Evolutionary conservation across 495 filamentous ascomycete species (phyloP), one percentile per base, ranked within the genome.

Genomic region (Immersiella caudata): DNA sequence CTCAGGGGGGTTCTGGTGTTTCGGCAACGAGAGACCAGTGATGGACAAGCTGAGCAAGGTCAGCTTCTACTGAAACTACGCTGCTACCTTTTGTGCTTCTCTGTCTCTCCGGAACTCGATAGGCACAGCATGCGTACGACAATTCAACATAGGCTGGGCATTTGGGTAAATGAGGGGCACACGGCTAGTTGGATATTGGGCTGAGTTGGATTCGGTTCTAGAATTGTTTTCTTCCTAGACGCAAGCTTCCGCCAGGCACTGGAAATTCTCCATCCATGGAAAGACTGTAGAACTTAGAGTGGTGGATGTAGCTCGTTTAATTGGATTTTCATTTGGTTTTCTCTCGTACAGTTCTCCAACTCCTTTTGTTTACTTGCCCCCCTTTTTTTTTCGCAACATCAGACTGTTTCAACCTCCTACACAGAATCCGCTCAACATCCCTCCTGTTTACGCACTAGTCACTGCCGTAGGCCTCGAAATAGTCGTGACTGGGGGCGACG

Each of bases 1-100:
- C 33, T 9, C 12, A 1, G 14, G 40, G 40, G 40, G 16, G 20
- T 33, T 20, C 21, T 36, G 20, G 7, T 59, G 57, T 26, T 14
- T 36, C 7, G 26, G 7, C 22, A 18, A 25, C 21, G 25, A 29
- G n/a, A 9, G 8, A 0, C 57, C 29, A 16, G 21, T 14, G 12
- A 59, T 59, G 27, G 27, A 59, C 33, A 59, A 33, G 26, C 20
- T 59, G 5, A 26, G 57, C 4, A 59, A 25, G 18, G 27, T 59
- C 14, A 36, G 40, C 40, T 14, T 33, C 14, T 29, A 20, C 26
- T n/a, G 29, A 24, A 14, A 27, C 8, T 27, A 6, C 3, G 22
- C 24, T 18, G 25, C 4, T 33, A 27, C 16, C 18, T 24, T 0
- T 26, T 33, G 25, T 25, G 27, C 24, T 33, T 57, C 9, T 33